Evolutionary conservation across 495 filamentous ascomycete species (phyloP).

Genomic region (Echria macrotheca): DNA sequence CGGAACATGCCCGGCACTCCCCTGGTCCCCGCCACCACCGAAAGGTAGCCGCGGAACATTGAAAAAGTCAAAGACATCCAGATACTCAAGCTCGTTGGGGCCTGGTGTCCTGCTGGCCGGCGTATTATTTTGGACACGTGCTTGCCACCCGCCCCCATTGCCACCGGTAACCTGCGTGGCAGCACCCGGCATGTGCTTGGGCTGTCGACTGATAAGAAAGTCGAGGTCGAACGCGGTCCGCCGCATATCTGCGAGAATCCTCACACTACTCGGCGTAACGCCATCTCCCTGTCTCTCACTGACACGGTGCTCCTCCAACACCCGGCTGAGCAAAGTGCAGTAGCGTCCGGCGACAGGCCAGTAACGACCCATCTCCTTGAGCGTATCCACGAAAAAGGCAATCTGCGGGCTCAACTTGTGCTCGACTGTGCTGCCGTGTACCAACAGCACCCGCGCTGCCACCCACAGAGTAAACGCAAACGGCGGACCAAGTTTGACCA

Average conservation of each 20-base stretch:
- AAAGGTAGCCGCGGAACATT: conserved; percentile 73
- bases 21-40: neutral
- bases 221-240: conserved; percentile 81
- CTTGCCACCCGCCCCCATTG: conserved; percentile 22
- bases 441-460: conserved; percentile 76
- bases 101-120: conserved; percentile 55
- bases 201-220: conserved; percentile 79
- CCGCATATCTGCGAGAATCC: conserved; percentile 85
- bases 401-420: conserved; percentile 74
- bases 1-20: conserved; percentile 1
- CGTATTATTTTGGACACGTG: conserved; percentile 36
- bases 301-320: conserved; percentile 77
- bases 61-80: conserved; percentile 94
- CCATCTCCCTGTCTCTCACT: conserved; percentile 68
- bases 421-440: conserved; percentile 82
- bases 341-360: conserved; percentile 84
- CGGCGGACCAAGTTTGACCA: conserved; percentile 75
- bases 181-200: conserved; percentile 47
- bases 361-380: conserved; percentile 70
- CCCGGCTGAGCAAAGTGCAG: conserved; percentile 69
- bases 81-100: conserved; percentile 76
- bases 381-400: conserved; percentile 70
- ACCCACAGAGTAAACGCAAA: conserved; percentile 92
- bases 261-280: conserved; percentile 73
- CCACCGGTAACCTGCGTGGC: neutral